Evolutionary conservation across 345 rosid genomes (phyloP), one percentile per base, ranked within the genome.

Genomic region (Populus nigra): DNA sequence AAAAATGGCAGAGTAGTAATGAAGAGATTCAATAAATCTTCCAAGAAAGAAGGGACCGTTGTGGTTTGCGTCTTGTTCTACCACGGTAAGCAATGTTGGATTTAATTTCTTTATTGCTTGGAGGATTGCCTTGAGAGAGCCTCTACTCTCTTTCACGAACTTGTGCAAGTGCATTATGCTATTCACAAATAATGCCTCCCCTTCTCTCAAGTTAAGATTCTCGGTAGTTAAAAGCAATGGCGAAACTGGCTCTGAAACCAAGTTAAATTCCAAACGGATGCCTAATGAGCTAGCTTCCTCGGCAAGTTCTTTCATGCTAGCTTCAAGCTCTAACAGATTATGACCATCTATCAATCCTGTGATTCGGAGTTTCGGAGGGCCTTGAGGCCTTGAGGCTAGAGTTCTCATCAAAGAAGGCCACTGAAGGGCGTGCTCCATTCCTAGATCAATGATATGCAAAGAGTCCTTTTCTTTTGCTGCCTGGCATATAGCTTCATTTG

Each of bases 31-130:
- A n/a, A 88, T 87, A 72, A 89, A 90, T 57, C 90, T 83, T 36
- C 94, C 92, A 2, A 89, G 91, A 65, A 90, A 90, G 85, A 90
- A 89, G 0, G 91, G 92, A 6, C 94, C 91, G 53, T 89, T 89
- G 73, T 90, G 94, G 83, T 85, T 90, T 7, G 92, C 91, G 68
- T 90, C 94, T 81, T 89, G 94, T 69, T 90, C 94, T 73, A 88
- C 84, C 57, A 88, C 83, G 0, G 90, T 90, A 11, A 90, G 72
- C 77, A 88, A 73, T 15, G 83, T 41, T n/a, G 91, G 94, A 3
- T 74, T 77, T 6, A 90, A 81, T 75, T 83, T 89, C 88, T 85
- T 88, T 80, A 90, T 84, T 38, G 90, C 90, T 80, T 88, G 94
- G 49, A 90, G 94, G 78, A 88, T 88, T 57, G 89, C 87, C 84